Percentiles rank a stretch among this genome's conserved stretches.
phyloP scores from a whole-genome alignment of 768 basidiomycete genomes.

The Boletus pseudopeckii region DNA sequence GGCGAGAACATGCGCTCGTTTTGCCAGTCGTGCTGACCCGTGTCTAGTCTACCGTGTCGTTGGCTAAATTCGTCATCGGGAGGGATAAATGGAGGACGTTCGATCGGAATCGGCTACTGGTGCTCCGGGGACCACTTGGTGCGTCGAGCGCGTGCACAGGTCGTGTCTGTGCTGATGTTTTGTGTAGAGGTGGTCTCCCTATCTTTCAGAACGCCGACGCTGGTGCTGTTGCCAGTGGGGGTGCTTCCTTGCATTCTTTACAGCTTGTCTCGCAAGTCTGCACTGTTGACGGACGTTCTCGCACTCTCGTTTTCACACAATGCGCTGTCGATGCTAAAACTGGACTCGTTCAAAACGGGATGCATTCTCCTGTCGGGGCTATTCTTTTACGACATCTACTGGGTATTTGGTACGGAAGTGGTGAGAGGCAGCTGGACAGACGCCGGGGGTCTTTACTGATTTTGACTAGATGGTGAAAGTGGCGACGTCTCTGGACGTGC shows the following conservation, averaged over 20 bases:
- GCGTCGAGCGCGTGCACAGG: conserved; percentile 10
- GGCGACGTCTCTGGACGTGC: conserved; percentile 83
- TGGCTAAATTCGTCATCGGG: conserved; percentile 50
- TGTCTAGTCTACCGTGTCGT: conserved; percentile 47
- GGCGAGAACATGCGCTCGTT: not conserved
- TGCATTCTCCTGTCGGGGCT: conserved; percentile 76
- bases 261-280: conserved; percentile 53
- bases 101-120: conserved; percentile 40
- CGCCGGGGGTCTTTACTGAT: not conserved
- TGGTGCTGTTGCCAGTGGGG: conserved; percentile 56
- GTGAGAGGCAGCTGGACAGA: conserved; percentile 41
- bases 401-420: conserved; percentile 88
- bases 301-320: conserved; percentile 80
- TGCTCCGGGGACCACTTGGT: conserved; percentile 51
- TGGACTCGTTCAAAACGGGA: conserved; percentile 91
- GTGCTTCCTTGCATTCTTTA: conserved; percentile 66
- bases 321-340: conserved; percentile 70
- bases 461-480: conserved; percentile 81
- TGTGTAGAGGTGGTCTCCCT: conserved; percentile 35
- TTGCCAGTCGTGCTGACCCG: not conserved
- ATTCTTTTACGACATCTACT: conserved; percentile 93
- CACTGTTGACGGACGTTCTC: conserved; percentile 71
- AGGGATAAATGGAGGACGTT: conserved; percentile 55
- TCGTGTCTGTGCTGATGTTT: too few species aligned
- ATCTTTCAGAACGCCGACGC: conserved; percentile 56